Base-by-base conservation (phyloP, 116 monocot genomes). In the Posidonia oceanica region DNA sequence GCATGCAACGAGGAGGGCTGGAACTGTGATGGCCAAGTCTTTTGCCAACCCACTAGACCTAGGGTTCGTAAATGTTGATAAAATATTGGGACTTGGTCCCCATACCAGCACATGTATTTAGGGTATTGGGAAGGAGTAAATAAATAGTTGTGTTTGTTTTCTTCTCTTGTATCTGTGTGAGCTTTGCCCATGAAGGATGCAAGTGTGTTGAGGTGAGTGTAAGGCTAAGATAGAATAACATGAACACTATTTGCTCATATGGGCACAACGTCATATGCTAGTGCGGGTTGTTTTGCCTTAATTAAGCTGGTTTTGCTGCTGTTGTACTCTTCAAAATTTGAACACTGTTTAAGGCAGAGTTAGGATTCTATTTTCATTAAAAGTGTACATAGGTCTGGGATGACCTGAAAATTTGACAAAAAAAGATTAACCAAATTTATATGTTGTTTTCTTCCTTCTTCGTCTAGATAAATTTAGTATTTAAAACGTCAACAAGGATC, bases 1-100 rank as follows among this genome's bases (percentile, higher is more conserved):
- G 71, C 70, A 71, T 75, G 79, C 79, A 75, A 74, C 73, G 61
- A 64, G 73, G 78, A 63, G 39, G 40, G 52, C 4, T 68, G 60
- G 69, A 61, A 60, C 39, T 78, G 51, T 48, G 20, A 15, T 57
- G 17, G 14, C n/a, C 63, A 61, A 36, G 67, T 52, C 36, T 68
- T 59, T 75, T 59, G 58, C 67, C 63, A 16, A 63, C 69, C 63
- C 39, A 64, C 48, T 42, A n/a, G 62, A 55, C 65, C 66, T 72
- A 67, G 66, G 77, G 72, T 66, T 77, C 39, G 54, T 39, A 7
- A 39, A 55, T 39, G 14, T 41, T 56, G 13, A 8, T 44, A 20
- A 12, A 36, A n/a, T 58, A 23, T 36, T 48, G 57, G 59, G 48
- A 36, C 59, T 42, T 23, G 23, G 68, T 75, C 37, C 51, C 75